phyloP scores from a whole-genome alignment of 352 stramenopile species.

The Phytophthora megakarya region DNA sequence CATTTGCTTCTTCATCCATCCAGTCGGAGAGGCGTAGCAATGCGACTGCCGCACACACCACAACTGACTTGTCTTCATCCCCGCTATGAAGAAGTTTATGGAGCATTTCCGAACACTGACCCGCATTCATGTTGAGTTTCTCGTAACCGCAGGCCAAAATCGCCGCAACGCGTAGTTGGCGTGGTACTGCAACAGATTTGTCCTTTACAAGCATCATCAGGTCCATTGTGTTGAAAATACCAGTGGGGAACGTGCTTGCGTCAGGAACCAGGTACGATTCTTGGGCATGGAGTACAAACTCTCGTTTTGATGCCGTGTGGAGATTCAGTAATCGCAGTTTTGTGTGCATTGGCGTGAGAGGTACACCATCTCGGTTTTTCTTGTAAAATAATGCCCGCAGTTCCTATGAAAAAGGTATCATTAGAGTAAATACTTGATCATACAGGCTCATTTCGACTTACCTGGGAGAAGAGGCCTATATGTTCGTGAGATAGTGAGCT shows the following conservation, averaged over 20 bases:
- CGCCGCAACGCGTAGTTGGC: conserved; percentile 69
- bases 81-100: conserved; percentile 56
- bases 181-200: conserved; percentile 57
- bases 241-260: conserved; percentile 50
- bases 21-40: conserved; percentile 77
- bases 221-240: conserved; percentile 84
- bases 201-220: conserved; percentile 85
- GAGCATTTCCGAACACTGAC: conserved; percentile 70
- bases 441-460: conserved; percentile 10
- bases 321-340: conserved; percentile 76
- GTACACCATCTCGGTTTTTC: conserved; percentile 42
- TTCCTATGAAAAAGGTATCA: conserved; percentile 43
- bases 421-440: neutral
- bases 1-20: conserved; percentile 87
- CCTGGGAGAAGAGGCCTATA: conserved; percentile 74
- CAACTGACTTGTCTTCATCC: conserved; percentile 70
- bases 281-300: conserved; percentile 67
- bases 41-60: conserved; percentile 77
- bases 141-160: conserved; percentile 83
- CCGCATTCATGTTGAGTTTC: conserved; percentile 60
- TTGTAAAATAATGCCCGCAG: conserved; percentile 79
- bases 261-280: conserved; percentile 71
- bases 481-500: conserved; percentile 79
- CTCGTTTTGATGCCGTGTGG: conserved; percentile 69
- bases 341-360: conserved; percentile 67